Evolutionary conservation across 2,329 filamentous ascomycete species (phyloP).

Genomic region (Ascocoryne sarcoides): DNA sequence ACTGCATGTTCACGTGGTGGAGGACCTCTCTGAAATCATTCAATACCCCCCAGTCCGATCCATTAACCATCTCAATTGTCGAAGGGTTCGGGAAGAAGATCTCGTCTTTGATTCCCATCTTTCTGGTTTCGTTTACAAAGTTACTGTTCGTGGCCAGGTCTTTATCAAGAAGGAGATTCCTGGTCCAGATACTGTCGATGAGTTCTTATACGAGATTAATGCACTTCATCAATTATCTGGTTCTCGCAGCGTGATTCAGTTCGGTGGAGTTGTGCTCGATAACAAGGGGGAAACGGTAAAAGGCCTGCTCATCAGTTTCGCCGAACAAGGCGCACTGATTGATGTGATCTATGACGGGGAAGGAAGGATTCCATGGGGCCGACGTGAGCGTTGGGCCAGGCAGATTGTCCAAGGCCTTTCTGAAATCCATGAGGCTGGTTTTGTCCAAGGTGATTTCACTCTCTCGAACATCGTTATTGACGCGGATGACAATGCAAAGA

Average conservation of each 20-base stretch:
- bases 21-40: constrained; percentile 84
- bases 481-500: constrained; percentile 73
- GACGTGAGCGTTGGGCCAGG: constrained; percentile 77
- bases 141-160: constrained; percentile 55
- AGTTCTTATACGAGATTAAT: constrained; percentile 96
- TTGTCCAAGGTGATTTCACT: constrained; percentile 96
- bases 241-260: constrained; percentile 70
- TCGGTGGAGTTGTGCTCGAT: constrained; percentile 83
- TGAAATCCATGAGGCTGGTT: constrained; percentile 91
- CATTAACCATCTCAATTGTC: constrained; percentile 63
- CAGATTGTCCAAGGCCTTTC: constrained; percentile 85
- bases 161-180: constrained; percentile 98
- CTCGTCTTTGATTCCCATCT: constrained; percentile 85
- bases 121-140: constrained; percentile 96
- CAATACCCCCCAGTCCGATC: constrained; percentile 67
- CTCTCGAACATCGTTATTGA: constrained; percentile 96
- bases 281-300: constrained; percentile 67
- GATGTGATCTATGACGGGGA: constrained; percentile 81
- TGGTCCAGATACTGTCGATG: constrained; percentile 87
- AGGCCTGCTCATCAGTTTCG: constrained; percentile 81
- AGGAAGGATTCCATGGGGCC: constrained; percentile 53
- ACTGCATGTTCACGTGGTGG: constrained; percentile 93
- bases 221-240: constrained; percentile 71
- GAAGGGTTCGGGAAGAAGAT: constrained; percentile 60
- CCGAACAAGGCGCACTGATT: constrained; percentile 77